phyloP scores from a whole-genome alignment of 345 rosid genomes.

The Crucihimalaya himalaica region DNA sequence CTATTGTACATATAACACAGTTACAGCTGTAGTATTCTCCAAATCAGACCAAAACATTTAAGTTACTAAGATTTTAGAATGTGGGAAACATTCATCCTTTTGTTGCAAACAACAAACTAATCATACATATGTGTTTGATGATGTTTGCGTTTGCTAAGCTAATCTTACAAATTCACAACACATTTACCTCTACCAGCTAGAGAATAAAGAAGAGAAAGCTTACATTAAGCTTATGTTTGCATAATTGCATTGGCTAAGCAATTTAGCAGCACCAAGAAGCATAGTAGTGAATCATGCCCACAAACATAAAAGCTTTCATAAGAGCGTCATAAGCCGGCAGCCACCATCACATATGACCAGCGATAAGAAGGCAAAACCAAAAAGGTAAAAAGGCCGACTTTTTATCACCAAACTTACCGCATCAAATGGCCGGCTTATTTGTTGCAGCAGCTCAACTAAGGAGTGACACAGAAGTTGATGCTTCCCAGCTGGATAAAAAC shows the following conservation, averaged over 20 bases:
- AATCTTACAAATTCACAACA: constrained; percentile 5
- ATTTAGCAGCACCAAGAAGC: constrained; percentile 92
- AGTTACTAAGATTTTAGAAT: no score
- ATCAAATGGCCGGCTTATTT: constrained; percentile 76
- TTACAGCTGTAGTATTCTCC: not conserved
- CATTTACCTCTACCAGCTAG: not conserved
- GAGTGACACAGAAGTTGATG: constrained; percentile 67
- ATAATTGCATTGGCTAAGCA: constrained; percentile 77
- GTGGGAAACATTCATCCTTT: not conserved
- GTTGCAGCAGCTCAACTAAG: constrained; percentile 79
- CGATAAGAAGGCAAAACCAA: constrained; percentile 2
- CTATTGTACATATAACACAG: not conserved
- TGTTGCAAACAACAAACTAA: not conserved
- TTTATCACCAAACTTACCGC: constrained; percentile 51
- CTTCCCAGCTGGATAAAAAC: constrained; percentile 85
- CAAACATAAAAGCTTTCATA: constrained; percentile 89
- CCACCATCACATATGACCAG: constrained; percentile 26
- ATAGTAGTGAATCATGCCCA: constrained; percentile 84
- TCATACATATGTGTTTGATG: not conserved
- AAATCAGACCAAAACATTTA: no score
- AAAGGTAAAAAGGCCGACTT: not conserved
- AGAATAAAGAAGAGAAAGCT: constrained; percentile 15
- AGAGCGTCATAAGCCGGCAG: constrained; percentile 90
- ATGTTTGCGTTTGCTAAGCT: not conserved
- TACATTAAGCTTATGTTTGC: constrained; percentile 63